Evolutionary conservation across 2,329 filamentous ascomycete species (phyloP), one percentile per base, ranked within the genome.

Genomic region (Phaeosphaeria sp.): DNA sequence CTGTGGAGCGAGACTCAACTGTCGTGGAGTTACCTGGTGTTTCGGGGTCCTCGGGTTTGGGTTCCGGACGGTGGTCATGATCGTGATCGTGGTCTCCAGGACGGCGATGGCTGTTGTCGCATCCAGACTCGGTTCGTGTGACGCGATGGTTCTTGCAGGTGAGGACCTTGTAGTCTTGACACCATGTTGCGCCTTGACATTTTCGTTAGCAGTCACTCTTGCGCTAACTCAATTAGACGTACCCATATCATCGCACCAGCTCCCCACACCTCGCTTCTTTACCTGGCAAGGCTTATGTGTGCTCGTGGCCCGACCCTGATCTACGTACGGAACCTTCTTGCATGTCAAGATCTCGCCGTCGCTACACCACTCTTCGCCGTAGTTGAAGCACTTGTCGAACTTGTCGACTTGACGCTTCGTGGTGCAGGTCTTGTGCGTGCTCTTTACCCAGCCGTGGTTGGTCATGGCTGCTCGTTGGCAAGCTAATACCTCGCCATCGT

Each of bases 301-400:
- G 21, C 44, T 47, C 21, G 22, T 25, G 15, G 25, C 44, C 10
- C 44, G 44, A 7, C 44, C 44, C 44, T 47, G 44, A 17, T 47
- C 44, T 3, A 47, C 44, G n/a, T 3, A 47, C 18, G 44, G 44
- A 1, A 47, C 44, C n/a, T 25, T 47, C 44, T 47, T 25, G 44
- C 44, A 47, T 13, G 44, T 47, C 6, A 47, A 18, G 15, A 47
- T 25, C 44, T 47, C 44, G 44, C 44, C 44, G 21, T 27, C 22
- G 44, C 25, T 47, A 22, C 44, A 47, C 44, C 44, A 47, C 22
- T 47, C 44, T 17, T 47, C 44, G 44, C 44, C 44, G 44, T 47
- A 47, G 44, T 47, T 25, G 44, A 47, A 47, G 44, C 44, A 47
- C 22, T 47, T 47, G 44, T 47, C 21, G 21, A 47, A 47, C 21